These are phyloP conservation scores for Pyropia yezoensis DNA, from an alignment of 23 red algal species.

Conservation along the genomic window DNA sequence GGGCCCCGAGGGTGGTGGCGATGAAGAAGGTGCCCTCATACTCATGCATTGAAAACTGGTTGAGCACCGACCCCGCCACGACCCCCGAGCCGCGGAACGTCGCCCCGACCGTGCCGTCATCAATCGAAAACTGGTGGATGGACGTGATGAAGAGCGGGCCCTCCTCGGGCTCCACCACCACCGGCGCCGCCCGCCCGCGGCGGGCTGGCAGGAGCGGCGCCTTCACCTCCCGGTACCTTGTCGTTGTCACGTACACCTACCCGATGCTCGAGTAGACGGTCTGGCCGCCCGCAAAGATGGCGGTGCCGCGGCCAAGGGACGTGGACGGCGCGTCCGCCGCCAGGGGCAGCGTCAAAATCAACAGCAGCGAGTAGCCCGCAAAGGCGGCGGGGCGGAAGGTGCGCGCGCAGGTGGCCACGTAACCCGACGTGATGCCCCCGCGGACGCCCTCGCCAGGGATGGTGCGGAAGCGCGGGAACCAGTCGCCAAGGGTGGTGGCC, in stretches of 20 bases:
- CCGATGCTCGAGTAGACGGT: no score
- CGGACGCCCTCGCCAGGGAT: not conserved
- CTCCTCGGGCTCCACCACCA: no score
- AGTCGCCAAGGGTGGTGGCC: no score
- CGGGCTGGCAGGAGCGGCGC: no score
- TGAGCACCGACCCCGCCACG: conserved; percentile 41
- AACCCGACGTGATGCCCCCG: not conserved
- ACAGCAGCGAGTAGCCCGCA: conserved; percentile 37
- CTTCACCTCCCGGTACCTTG: no score
- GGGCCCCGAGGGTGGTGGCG: conserved; percentile 36
- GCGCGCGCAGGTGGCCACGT: conserved; percentile 1
- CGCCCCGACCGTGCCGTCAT: conserved; percentile 13
- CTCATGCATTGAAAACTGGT: conserved; percentile 65
- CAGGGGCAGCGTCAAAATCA: conserved; percentile 34
- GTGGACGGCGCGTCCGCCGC: not conserved
- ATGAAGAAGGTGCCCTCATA: conserved; percentile 37
- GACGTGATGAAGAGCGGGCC: conserved; percentile 28
- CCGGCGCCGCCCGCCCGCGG: no score
- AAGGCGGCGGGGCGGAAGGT: conserved; percentile 12
- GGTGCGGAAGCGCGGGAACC: not conserved
- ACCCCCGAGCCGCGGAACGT: conserved; percentile 28
- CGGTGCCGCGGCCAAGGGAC: no score
- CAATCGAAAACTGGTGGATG: conserved; percentile 34
- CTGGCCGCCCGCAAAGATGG: no score
- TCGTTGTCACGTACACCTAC: no score